Evolutionary conservation across 2,329 filamentous ascomycete species (phyloP).

Genomic region (Colletotrichum musicola): DNA sequence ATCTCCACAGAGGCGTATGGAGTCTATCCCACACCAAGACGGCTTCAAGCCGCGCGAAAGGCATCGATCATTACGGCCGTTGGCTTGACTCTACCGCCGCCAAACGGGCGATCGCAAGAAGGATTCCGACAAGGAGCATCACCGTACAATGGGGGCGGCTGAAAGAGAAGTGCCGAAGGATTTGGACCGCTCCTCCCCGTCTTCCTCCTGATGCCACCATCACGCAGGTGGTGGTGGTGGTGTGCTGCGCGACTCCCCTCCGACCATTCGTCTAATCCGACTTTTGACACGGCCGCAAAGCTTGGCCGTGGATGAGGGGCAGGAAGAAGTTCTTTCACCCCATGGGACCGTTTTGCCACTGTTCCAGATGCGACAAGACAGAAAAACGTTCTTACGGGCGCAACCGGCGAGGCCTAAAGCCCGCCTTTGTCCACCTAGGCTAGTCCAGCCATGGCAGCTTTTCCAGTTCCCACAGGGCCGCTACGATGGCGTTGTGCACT

Average conservation of each 20-base stretch:
- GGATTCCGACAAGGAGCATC: slow-evolving; percentile 4
- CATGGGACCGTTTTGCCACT: slow-evolving; percentile 28
- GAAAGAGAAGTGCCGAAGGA: slow-evolving; percentile 14
- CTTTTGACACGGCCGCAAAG: slow-evolving; percentile 9
- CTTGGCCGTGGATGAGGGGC: slow-evolving; percentile 9
- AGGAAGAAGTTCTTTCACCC: slow-evolving; percentile 9
- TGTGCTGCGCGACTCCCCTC: slow-evolving; percentile 6
- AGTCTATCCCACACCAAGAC: slow-evolving; percentile 18
- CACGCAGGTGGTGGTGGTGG: slow-evolving; percentile 14
- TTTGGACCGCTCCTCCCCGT: neutral
- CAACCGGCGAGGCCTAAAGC: slow-evolving; percentile 29
- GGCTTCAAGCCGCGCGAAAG: slow-evolving; percentile 22
- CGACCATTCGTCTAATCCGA: slow-evolving; percentile 10
- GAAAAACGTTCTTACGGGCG: slow-evolving; percentile 29
- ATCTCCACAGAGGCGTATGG: slow-evolving; percentile 30
- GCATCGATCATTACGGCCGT: slow-evolving; percentile 31
- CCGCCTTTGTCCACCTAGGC: slow-evolving; percentile 25
- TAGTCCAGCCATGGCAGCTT: slow-evolving; percentile 26
- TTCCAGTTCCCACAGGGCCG: slow-evolving; percentile 3
- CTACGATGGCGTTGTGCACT: slow-evolving; percentile 9
- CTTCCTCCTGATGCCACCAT: slow-evolving; percentile 14
- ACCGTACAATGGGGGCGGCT: slow-evolving; percentile 8
- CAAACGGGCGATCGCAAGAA: neutral
- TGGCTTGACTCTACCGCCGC: slow-evolving; percentile 17
- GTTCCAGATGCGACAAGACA: slow-evolving; percentile 26